A percentile compares a stretch with the other conserved stretches of the same genome.
Evolutionary conservation across 2,329 filamentous ascomycete genomes (phyloP).

Genomic region (Ophiostoma sp.): DNA sequence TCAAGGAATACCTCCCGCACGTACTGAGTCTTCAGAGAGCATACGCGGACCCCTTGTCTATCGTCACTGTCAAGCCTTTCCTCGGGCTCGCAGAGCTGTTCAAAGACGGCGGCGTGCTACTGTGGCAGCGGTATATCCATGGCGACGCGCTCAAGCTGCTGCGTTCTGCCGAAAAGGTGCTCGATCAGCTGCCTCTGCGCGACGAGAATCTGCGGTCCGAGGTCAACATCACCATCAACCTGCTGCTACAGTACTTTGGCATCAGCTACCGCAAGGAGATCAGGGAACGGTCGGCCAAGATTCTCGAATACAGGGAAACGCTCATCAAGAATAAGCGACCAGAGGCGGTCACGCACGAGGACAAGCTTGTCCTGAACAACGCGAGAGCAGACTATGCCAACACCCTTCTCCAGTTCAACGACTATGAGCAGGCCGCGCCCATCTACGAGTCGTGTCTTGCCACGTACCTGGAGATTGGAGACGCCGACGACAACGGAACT

Average conservation of each 20-base stretch:
- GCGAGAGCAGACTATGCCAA: slow-evolving; percentile 26
- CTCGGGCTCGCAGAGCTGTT: slow-evolving; percentile 23
- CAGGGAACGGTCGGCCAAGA: slow-evolving; percentile 21
- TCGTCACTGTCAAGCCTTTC: slow-evolving; percentile 24
- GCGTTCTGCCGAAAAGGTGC: slow-evolving; percentile 23
- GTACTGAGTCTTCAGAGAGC: slow-evolving; percentile 25
- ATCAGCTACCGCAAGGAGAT: slow-evolving; percentile 25
- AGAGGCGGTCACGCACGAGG: slow-evolving; percentile 4
- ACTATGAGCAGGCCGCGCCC: slow-evolving; percentile 20
- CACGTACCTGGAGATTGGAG: slow-evolving; percentile 18
- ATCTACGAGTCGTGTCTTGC: slow-evolving; percentile 24
- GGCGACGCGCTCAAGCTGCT: slow-evolving; percentile 23
- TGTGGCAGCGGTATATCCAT: slow-evolving; percentile 25
- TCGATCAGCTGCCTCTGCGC: slow-evolving; percentile 16
- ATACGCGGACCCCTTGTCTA: slow-evolving; percentile 24
- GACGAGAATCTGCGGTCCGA: slow-evolving; percentile 19
- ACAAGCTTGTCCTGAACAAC: slow-evolving; percentile 20
- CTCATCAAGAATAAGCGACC: not conserved
- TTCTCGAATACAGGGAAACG: not conserved
- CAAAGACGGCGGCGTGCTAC: slow-evolving; percentile 25
- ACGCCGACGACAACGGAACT: slow-evolving; percentile 9
- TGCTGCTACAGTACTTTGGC: slow-evolving; percentile 26
- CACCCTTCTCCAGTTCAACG: slow-evolving; percentile 26
- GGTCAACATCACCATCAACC: slow-evolving; percentile 24
- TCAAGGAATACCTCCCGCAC: slow-evolving; percentile 22